A percentile compares a stretch with the other conserved stretches of the same genome.
Conservation (phyloP, 2,329 filamentous ascomycete species). For the Chrysoporthe puriensis region DNA sequence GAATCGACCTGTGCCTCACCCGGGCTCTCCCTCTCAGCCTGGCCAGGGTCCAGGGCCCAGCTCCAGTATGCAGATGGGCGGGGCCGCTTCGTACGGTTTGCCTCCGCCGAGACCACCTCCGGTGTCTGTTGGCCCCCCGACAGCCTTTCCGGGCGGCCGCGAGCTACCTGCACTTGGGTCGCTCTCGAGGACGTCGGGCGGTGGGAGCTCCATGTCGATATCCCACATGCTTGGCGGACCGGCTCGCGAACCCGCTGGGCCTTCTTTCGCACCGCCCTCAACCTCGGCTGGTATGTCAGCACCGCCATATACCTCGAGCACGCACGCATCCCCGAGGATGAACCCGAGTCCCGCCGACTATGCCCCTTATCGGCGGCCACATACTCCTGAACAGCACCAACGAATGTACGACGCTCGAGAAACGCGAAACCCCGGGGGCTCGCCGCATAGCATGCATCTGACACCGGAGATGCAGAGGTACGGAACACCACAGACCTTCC, state of each 20-base stretch:
- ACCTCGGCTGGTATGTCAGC: slow-evolving; percentile 43
- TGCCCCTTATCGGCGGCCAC: slow-evolving; percentile 65
- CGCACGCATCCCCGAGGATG: slow-evolving; percentile 61
- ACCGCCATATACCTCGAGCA: slow-evolving; percentile 49
- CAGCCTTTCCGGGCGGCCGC: slow-evolving; percentile 53
- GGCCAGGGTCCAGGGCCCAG: slow-evolving; percentile 35
- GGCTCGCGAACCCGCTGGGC: slow-evolving; percentile 40
- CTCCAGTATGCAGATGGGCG: slow-evolving; percentile 34
- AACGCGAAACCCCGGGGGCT: slow-evolving; percentile 45
- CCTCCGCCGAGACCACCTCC: slow-evolving; percentile 51
- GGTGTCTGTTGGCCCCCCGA: slow-evolving; percentile 47
- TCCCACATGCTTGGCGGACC: slow-evolving; percentile 63
- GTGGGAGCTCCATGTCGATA: slow-evolving; percentile 63
- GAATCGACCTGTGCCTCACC: slow-evolving; percentile 52
- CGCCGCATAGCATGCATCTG: slow-evolving; percentile 54
- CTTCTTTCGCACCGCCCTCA: slow-evolving; percentile 48
- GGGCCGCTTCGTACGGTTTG: slow-evolving; percentile 44
- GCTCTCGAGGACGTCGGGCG: slow-evolving; percentile 51
- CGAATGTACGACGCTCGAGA: slow-evolving; percentile 55
- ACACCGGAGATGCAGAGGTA: slow-evolving; percentile 64
- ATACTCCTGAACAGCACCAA: slow-evolving; percentile 69
- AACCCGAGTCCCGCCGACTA: slow-evolving; percentile 62
- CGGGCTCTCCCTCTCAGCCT: slow-evolving; percentile 48
- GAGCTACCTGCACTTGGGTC: slow-evolving; percentile 57
- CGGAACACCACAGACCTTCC: slow-evolving; percentile 60